Evolutionary conservation across 345 rosid species (phyloP), one percentile per base, ranked within the genome.

Genomic region (Gossypioides kirkii): DNA sequence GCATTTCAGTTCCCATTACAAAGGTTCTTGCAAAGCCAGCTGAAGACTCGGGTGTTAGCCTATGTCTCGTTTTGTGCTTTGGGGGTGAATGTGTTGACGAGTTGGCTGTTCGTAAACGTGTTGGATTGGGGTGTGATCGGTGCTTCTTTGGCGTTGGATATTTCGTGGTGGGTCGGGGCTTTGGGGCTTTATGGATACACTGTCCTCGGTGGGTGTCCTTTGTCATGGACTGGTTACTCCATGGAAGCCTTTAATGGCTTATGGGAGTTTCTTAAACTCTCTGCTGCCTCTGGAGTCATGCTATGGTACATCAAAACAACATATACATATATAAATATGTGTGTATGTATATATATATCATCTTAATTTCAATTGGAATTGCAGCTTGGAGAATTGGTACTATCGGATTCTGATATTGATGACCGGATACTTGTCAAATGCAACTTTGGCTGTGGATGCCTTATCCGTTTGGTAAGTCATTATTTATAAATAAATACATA

Each of bases 321-420:
- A 32, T 32, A 32, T 32, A 32, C 38, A 32, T 32, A 32, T 4
- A 1, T 32, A 32, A 32, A 32, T 32, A 23, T 23, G 5, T 32
- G 38, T 28, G 5, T 28, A 5, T 32, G 5, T 32, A 14, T 1
- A 50, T 14, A 17, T 49, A 59, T 9, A 3, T 22, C 11, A 26
- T 60, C 43, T 2, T 53, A 6, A n/a, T 17, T 65, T 65, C 25
- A 65, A 65, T 7, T 2, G 7, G 11, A 22, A 56, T 23, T 72
- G 70, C 82, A 90, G 95, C 73, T 78, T 90, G 86, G 96, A 90
- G 65, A 77, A 84, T 77, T 90, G 96, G 96, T 90, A 90, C 78
- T 90, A 88, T 23, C 84, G 87, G 76, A 88, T 89, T 60, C 74
- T 90, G 54, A 80, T 90, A 46, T 71, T 90, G 73, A 86, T 90